phyloP scores from a whole-genome alignment of 164 flowering plant genomes.

The Taxillus chinensis region DNA sequence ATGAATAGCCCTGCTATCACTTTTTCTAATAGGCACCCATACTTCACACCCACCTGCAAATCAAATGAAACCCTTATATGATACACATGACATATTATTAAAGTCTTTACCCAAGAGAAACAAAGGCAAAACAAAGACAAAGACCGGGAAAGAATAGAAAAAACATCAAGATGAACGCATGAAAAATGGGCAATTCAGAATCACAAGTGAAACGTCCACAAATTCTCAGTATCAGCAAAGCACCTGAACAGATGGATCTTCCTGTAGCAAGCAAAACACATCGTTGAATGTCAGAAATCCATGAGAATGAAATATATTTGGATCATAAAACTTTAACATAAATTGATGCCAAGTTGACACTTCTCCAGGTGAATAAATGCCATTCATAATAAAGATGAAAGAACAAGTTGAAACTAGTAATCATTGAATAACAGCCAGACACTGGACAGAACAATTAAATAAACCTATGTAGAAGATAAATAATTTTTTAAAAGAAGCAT shows the following conservation, averaged over 20 bases:
- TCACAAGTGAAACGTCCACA: too few relatives aligned
- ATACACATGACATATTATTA: too few relatives aligned
- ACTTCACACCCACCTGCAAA: constrained; percentile 56
- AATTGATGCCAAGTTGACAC: constrained; percentile 12
- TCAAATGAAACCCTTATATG: not conserved
- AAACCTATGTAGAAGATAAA: too few relatives aligned
- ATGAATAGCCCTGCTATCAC: constrained; percentile 57
- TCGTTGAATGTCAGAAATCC: constrained; percentile 11
- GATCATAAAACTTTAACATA: constrained; percentile 2
- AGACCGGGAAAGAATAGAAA: constrained; percentile 1
- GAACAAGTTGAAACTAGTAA: too few relatives aligned
- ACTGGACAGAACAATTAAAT: too few relatives aligned
- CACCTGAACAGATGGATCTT: constrained; percentile 26
- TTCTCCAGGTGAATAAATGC: constrained; percentile 10
- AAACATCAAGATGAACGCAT: too few relatives aligned
- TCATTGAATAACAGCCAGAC: too few relatives aligned
- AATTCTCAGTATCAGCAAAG: not conserved
- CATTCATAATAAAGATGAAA: constrained; percentile 10
- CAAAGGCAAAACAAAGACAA: too few relatives aligned
- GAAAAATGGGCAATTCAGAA: too few relatives aligned
- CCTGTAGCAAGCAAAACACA: constrained; percentile 17
- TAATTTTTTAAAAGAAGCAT: too few relatives aligned
- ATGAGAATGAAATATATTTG: constrained; percentile 9
- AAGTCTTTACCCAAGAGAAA: too few relatives aligned
- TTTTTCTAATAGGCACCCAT: constrained; percentile 63